These are phyloP conservation scores for Nicotiana attenuata DNA, from an alignment of 257 asterid species.

Conservation along the genomic window DNA sequence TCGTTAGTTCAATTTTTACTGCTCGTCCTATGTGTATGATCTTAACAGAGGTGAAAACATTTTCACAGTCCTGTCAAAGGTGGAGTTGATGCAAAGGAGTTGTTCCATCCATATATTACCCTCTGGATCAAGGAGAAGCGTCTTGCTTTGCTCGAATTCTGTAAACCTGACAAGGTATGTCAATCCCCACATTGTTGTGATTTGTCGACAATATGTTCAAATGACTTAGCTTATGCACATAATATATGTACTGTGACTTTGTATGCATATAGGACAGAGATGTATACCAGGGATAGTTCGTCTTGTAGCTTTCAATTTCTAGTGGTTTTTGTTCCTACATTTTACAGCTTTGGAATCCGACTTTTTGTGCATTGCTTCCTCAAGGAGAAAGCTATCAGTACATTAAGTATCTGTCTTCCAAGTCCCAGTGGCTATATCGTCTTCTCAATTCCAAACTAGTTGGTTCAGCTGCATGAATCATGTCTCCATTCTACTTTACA, in stretches of 20 bases:
- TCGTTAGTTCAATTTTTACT: not conserved
- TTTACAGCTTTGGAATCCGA: too few relatives aligned
- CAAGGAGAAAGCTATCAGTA: too few relatives aligned
- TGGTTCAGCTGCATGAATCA: too few relatives aligned
- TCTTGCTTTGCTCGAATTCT: conserved; percentile 62
- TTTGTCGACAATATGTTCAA: not conserved
- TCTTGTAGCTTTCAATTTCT: too few relatives aligned
- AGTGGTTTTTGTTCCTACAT: too few relatives aligned
- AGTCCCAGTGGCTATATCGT: too few relatives aligned
- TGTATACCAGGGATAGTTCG: too few relatives aligned
- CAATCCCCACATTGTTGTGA: not conserved
- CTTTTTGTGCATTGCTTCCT: too few relatives aligned
- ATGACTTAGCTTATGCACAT: not conserved
- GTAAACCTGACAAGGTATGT: conserved; percentile 84
- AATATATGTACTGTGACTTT: not conserved
- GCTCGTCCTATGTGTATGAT: not conserved
- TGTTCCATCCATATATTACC: conserved; percentile 66
- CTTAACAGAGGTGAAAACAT: conserved; percentile 4
- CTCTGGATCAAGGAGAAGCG: conserved; percentile 91
- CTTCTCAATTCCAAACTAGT: too few relatives aligned
- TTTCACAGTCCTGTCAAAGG: conserved; percentile 72
- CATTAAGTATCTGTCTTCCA: too few relatives aligned
- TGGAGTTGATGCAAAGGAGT: conserved; percentile 85
- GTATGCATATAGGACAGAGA: not conserved
- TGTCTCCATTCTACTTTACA: too few relatives aligned